These are phyloP conservation scores for Cymbidium sinense DNA, from an alignment of 106 monocot genomes.

Conservation along the genomic window DNA sequence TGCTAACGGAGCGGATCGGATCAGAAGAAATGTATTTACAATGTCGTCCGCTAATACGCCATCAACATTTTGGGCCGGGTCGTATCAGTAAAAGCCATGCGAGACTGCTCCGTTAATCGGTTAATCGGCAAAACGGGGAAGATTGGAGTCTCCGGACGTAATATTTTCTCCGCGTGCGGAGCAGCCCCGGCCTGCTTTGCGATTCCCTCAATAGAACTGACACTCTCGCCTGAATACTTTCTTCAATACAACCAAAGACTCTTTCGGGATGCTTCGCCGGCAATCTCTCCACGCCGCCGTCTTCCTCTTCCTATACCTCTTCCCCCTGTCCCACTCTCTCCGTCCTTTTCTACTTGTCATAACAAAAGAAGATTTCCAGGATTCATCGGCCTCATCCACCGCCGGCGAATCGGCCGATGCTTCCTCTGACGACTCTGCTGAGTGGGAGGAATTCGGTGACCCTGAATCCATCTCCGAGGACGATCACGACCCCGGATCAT, in stretches of 20 bases:
- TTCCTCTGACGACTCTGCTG: slow-evolving; percentile 30
- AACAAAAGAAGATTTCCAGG: slow-evolving; percentile 41
- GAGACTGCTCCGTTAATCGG: too few species aligned
- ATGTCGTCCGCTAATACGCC: too few species aligned
- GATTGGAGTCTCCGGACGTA: too few species aligned
- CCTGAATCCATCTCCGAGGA: slow-evolving; percentile 35
- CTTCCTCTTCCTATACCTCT: slow-evolving; percentile 18
- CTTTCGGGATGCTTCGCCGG: slow-evolving; percentile 1
- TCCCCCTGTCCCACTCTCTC: slow-evolving; percentile 26
- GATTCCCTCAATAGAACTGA: not conserved
- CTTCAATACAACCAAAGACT: not conserved
- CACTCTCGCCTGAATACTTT: not conserved
- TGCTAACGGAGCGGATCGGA: too few species aligned
- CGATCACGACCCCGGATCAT: slow-evolving; percentile 68
- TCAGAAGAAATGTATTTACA: too few species aligned
- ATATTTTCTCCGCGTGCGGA: too few species aligned
- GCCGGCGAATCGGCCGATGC: slow-evolving; percentile 10
- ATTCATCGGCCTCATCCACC: slow-evolving; percentile 14
- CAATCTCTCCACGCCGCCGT: slow-evolving; percentile 12
- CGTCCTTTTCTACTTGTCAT: slow-evolving; percentile 58
- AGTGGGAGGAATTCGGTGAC: slow-evolving; percentile 72
- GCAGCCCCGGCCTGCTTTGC: too few species aligned
- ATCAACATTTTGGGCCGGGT: too few species aligned
- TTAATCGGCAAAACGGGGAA: too few species aligned
- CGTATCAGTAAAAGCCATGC: too few species aligned